Percentiles rank a stretch among this genome's conserved stretches.
Conservation (phyloP, 1,284 basidiomycete species). For the Lentinus polychrous region DNA sequence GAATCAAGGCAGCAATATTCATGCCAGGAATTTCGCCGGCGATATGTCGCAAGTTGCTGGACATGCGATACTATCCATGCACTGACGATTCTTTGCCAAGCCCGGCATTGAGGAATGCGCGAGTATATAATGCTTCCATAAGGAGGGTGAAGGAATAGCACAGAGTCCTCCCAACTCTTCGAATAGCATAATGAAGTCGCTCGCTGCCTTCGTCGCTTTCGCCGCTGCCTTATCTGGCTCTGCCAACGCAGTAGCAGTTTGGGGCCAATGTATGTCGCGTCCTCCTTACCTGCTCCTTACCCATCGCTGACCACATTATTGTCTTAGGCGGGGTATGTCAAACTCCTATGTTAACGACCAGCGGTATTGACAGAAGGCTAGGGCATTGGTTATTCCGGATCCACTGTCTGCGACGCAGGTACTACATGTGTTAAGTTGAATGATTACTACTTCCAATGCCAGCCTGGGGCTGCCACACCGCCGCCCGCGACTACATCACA, state of each 20-base stretch:
- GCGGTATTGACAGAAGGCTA: constrained; percentile 2
- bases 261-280: constrained; percentile 19
- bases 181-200: constrained; percentile 17
- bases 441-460: constrained; percentile 20
- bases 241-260: constrained; percentile 20
- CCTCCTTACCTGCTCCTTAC: neutral
- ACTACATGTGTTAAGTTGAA: constrained; percentile 20
- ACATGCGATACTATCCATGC: neutral
- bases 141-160: neutral
- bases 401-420: constrained; percentile 23
- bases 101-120: neutral
- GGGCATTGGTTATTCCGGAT: constrained; percentile 24
- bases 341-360: too few relatives aligned
- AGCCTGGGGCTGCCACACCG: constrained; percentile 12
- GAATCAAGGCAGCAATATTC: neutral
- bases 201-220: constrained; percentile 21
- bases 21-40: constrained; percentile 6
- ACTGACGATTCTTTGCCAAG: neutral
- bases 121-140: neutral
- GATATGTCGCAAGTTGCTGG: neutral
- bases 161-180: neutral
- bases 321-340: constrained; percentile 3
- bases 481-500: constrained; percentile 9
- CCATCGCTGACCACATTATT: neutral
- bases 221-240: constrained; percentile 17